Conservation (phyloP, 1,284 basidiomycete genomes). For the Bjerkandera adusta region DNA sequence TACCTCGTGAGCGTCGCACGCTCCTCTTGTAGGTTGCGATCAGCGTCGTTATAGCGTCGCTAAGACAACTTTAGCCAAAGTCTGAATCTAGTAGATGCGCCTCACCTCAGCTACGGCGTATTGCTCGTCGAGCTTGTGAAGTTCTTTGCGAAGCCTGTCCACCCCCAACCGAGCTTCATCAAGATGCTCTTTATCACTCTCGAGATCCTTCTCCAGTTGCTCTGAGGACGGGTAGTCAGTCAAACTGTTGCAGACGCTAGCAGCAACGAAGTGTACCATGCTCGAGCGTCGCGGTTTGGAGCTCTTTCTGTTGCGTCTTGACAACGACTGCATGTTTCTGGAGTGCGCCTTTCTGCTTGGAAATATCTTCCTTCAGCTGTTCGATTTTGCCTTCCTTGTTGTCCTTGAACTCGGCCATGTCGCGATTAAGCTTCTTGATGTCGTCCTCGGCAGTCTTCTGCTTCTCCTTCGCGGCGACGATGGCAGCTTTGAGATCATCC, state of each 20-base stretch:
- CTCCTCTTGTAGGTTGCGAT: constrained; percentile 78
- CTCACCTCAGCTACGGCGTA: constrained; percentile 29
- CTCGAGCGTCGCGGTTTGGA: constrained; percentile 86
- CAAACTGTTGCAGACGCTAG: not conserved
- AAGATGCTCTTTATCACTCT: constrained; percentile 54
- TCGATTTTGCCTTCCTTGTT: constrained; percentile 98
- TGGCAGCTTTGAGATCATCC: constrained; percentile 60
- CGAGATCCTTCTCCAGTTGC: constrained; percentile 82
- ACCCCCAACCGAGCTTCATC: constrained; percentile 60
- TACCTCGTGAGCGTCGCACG: constrained; percentile 85
- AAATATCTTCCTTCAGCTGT: constrained; percentile 87
- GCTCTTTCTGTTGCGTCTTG: constrained; percentile 87
- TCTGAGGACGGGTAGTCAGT: constrained; percentile 43
- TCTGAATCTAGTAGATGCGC: not conserved
- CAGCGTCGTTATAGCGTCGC: constrained; percentile 56
- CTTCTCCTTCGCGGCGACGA: constrained; percentile 71
- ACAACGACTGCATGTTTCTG: constrained; percentile 80
- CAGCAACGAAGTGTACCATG: constrained; percentile 54
- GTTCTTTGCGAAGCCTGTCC: constrained; percentile 60
- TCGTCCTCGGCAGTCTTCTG: constrained; percentile 79
- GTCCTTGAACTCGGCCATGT: constrained; percentile 98
- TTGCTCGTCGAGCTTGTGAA: constrained; percentile 57
- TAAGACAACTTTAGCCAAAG: constrained; percentile 29
- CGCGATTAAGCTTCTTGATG: constrained; percentile 85
- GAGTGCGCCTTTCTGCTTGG: constrained; percentile 77